Evolutionary conservation across 179 eudicot genomes (phyloP), one percentile per base, ranked within the genome.

Genomic region (Spergularia azorica): DNA sequence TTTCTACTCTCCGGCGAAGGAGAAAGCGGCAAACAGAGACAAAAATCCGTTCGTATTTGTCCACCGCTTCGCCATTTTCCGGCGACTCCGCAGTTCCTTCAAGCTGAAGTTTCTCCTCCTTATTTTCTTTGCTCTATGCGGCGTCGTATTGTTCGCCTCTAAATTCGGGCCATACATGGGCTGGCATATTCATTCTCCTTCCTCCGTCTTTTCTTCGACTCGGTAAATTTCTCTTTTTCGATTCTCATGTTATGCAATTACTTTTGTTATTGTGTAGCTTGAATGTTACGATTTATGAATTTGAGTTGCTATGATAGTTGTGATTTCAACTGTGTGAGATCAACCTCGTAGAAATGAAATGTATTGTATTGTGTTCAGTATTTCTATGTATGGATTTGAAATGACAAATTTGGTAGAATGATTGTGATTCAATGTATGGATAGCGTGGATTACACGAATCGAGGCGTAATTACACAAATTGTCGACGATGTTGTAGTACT

Each of bases 1-100:
- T 26, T 79, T 84, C 58, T 83, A 84, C 72, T 90, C 94, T 26
- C 94, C 94, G 77, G 90, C 94, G 70, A 90, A 88, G 81, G 94
- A 90, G 77, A 90, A 90, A 68, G 91, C 94, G 8, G 84, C 91
- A 50, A 87, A 54, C 18, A 76, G 90, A 71, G 90, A 72, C 14
- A 72, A 59, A 59, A 36, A 9, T 5, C 75, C 75, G n/a, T 72
- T 72, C 51, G 83, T 61, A 65, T 73, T 62, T 83, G 73, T 81
- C 68, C 52, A 76, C 65, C 89, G 92, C 16, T 86, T 84, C 76
- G 75, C 84, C 1, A 20, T 78, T 46, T 87, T 86, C 76, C 83
- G 85, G 46, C 89, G 90, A 10, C 7, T 85, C 36, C 83, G 91
- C 13, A 76, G 63, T 62, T 70, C 79, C 70, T 46, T 71, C 21